phyloP scores from a whole-genome alignment of 164 flowering plant species.

The Cinnamomum chago region DNA sequence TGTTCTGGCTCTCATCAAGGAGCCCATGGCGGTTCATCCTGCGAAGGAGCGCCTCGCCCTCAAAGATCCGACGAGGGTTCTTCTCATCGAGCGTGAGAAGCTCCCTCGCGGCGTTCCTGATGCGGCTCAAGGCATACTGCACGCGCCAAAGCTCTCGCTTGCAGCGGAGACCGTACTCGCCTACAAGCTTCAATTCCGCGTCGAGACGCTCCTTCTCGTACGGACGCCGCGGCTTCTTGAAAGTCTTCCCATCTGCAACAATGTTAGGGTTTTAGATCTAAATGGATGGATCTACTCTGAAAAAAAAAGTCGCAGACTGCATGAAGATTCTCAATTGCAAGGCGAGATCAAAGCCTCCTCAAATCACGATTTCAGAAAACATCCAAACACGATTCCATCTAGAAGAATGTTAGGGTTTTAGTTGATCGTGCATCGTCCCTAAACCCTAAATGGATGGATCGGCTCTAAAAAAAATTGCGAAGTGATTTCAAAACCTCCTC shows the following conservation, averaged over 20 bases:
- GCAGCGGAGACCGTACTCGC: slow-evolving; percentile 60
- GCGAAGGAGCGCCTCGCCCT: slow-evolving; percentile 60
- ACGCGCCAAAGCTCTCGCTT: slow-evolving; percentile 71
- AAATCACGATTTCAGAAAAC: no score
- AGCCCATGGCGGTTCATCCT: slow-evolving; percentile 63
- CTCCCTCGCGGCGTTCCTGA: slow-evolving; percentile 51
- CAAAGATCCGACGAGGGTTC: slow-evolving; percentile 54
- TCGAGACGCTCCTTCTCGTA: slow-evolving; percentile 68
- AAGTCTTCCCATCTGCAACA: slow-evolving; percentile 55
- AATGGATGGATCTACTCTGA: no score
- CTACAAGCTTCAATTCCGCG: slow-evolving; percentile 62
- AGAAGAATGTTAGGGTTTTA: no score
- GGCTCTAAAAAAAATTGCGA: background rate
- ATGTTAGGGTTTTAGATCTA: background rate
- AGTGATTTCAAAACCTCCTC: no score
- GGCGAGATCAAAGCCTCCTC: no score
- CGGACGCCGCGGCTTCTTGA: slow-evolving; percentile 63
- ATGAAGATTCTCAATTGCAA: no score
- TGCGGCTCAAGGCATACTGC: slow-evolving; percentile 58
- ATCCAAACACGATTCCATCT: no score
- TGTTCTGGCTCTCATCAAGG: slow-evolving; percentile 64
- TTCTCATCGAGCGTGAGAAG: slow-evolving; percentile 67
- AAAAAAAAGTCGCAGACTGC: no score
- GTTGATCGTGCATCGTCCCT: background rate
- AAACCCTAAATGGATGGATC: no score